Base-by-base conservation (phyloP, 257 asterid species). In the Primulina tabacum region DNA sequence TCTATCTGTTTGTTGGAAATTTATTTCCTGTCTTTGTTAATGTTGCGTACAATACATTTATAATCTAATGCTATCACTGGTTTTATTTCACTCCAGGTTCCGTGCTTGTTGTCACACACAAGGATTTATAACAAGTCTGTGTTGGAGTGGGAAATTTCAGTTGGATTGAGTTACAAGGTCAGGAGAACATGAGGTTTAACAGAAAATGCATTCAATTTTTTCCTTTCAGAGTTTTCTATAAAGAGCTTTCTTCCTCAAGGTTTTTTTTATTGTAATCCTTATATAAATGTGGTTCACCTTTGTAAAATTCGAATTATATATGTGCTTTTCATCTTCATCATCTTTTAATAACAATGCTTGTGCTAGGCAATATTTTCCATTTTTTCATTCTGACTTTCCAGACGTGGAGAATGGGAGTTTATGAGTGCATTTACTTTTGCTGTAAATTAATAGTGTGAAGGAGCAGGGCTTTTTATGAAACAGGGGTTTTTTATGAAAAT, bases 101-200 rank as follows among this genome's bases (percentile, higher is more conserved):
- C 99, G 1, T 88, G 97, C 68, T 78, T 94, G 68, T 96, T 94
- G 76, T 91, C 97, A 18, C 96, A 91, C 86, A 70, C 87, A 72
- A 79, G 97, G 82, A 84, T 94, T 71, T 87, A 89, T 78, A 94
- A 94, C 75, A 94, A 94, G 69, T 94, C 99, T 17, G 97, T 94
- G 79, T 78, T 94, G 88, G 99, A 94, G 76, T 94, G 99, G 99
- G 99, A 94, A 80, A 86, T 94, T 69, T 86, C 99, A 65, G 96
- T 72, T 80, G 99, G 99, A 77, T 80, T 94, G 80, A 95, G 85
- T 17, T 91, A 89, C 80, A 94, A 94, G 99, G 99, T 89, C 78
- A 72, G 87, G 60, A 61, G 64, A 80, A 77, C 74, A 62, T 37
- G 67, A 59, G 47, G 30, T 70, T 73, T 37, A 21, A 64, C 47